These are phyloP conservation scores for Lasiosphaeria ovina DNA, from an alignment of 495 filamentous ascomycete species.

Conservation along the genomic window DNA sequence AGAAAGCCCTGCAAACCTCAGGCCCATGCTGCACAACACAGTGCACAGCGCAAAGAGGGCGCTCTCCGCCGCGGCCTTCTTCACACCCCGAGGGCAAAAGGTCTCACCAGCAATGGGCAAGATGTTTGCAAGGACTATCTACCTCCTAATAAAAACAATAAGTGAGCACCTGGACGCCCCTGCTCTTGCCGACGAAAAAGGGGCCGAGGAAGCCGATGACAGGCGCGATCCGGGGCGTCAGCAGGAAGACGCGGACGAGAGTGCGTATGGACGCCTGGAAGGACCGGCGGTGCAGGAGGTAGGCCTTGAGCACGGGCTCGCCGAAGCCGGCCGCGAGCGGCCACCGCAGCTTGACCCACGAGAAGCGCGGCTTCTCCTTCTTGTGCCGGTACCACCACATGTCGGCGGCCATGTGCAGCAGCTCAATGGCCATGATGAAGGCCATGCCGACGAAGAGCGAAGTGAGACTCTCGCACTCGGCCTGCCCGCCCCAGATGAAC, in stretches of 20 bases:
- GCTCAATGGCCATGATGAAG: not conserved
- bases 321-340: not conserved
- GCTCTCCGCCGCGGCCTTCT: not conserved
- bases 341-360: not conserved
- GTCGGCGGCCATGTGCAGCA: not conserved
- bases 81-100: not conserved
- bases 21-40: not conserved
- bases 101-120: not conserved
- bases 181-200: not conserved
- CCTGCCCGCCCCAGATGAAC: not conserved
- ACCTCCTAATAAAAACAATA: not conserved
- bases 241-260: not conserved
- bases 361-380: not conserved
- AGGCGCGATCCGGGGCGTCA: not conserved
- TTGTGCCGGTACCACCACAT: not conserved
- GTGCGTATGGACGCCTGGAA: not conserved
- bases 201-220: not conserved
- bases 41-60: not conserved
- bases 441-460: not conserved
- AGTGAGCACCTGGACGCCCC: not conserved
- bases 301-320: not conserved
- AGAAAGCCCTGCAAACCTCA: not conserved
- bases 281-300: not conserved
- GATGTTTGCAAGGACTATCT: not conserved
- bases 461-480: not conserved